Evolutionary conservation across 1,139 yeast species (phyloP), one percentile per base, ranked within the genome.

Genomic region (Pichia sp.): DNA sequence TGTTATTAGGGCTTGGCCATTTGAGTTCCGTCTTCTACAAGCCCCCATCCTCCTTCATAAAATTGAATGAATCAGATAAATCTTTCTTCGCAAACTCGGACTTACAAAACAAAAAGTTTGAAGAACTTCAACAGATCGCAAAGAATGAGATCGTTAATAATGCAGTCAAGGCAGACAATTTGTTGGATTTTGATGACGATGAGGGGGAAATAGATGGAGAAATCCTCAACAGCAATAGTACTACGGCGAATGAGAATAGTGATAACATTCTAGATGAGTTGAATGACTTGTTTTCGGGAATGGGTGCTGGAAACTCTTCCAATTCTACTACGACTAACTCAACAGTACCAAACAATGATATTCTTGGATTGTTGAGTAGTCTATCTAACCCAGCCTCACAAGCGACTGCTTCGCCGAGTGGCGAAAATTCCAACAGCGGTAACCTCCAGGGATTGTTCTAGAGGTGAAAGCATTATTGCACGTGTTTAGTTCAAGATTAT

Each of bases 11-110:
- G 54, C 64, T 91, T 40, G 80, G 94, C 2, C 83, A 94, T 3
- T 70, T 91, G 45, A 81, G 96, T 17, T 85, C 96, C 1, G 93
- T 91, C 3, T 85, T 86, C 53, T 94, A 84, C 58, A 82, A 81
- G 53, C 95, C 96, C 10, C 77, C 86, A 7, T 67, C 74, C 26
- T 68, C 80, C 26, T 82, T 83, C 54, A 68, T 78, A 46, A 77
- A 73, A 37, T 29, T 38, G 12, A 62, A 63, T 38, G 64, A 69
- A 16, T 47, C 51, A n/a, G 47, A 45, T 27, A 44, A 42, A 9
- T 42, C 42, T 9, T 35, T 46, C 13, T 37, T 47, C 6, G 38
- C 45, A 10, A 44, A 46, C 16, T 47, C 55, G 5, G 52, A 55
- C 21, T 48, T 60, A 29, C 52, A 53, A 34, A 56, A 56, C 23